phyloP scores from a whole-genome alignment of 2,329 filamentous ascomycete species.

The Pseudogymnoascus pannorum region DNA sequence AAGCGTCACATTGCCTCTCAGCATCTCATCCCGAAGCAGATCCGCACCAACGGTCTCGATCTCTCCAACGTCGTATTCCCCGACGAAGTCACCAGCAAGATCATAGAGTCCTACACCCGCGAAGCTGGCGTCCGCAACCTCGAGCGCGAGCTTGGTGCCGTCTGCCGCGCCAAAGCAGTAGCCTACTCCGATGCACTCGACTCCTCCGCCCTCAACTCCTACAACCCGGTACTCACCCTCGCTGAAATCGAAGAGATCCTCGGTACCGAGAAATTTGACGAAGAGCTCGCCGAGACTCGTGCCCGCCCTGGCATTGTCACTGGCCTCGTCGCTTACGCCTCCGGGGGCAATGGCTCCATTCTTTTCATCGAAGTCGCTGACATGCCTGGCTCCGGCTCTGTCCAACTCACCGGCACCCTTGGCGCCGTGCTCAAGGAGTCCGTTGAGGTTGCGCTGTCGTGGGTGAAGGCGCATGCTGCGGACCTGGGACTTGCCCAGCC shows the following conservation, averaged over 20 bases:
- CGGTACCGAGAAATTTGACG: constrained; percentile 87
- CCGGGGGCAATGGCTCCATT: constrained; percentile 88
- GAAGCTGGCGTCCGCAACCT: constrained; percentile 94
- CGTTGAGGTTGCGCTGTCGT: constrained; percentile 90
- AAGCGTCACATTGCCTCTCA: constrained; percentile 90
- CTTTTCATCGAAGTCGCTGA: constrained; percentile 97
- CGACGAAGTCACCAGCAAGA: constrained; percentile 83
- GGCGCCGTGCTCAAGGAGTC: constrained; percentile 96
- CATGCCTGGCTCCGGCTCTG: constrained; percentile 86
- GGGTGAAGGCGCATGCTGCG: constrained; percentile 95
- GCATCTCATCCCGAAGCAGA: constrained; percentile 94
- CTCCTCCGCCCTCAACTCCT: constrained; percentile 53
- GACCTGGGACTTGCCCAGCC: constrained; percentile 77
- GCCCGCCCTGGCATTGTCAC: constrained; percentile 87
- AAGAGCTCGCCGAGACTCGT: constrained; percentile 85
- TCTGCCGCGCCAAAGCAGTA: constrained; percentile 91
- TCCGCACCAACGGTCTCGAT: constrained; percentile 78
- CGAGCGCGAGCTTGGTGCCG: constrained; percentile 88
- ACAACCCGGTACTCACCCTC: constrained; percentile 65
- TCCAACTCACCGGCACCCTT: constrained; percentile 93
- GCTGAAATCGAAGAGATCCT: constrained; percentile 85
- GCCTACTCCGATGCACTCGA: constrained; percentile 90
- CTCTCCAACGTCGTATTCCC: constrained; percentile 68
- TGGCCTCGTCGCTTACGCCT: constrained; percentile 88
- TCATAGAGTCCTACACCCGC: constrained; percentile 93